Evolutionary conservation across 805 yeast species (phyloP).

Genomic region (Barnettozyma sp.): DNA sequence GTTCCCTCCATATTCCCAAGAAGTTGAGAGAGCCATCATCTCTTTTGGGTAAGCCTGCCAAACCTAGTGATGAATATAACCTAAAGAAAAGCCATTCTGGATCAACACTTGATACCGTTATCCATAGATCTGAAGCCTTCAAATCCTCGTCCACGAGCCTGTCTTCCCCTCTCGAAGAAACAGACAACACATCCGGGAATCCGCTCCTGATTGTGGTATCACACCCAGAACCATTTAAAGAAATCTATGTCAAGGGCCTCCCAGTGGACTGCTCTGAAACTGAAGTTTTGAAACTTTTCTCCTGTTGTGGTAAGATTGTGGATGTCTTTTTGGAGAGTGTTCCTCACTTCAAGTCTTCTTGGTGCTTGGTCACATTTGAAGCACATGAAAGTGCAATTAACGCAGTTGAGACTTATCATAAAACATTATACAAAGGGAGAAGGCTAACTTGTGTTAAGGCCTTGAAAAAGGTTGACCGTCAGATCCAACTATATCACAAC

Average conservation of each 20-base stretch:
- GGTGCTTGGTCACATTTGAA: slow-evolving; percentile 45
- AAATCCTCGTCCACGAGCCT: slow-evolving; percentile 1
- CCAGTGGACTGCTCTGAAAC: slow-evolving; percentile 34
- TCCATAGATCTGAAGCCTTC: slow-evolving; percentile 2
- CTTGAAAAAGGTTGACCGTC: slow-evolving; percentile 20
- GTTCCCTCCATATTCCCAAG: slow-evolving; percentile 37
- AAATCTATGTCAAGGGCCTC: slow-evolving; percentile 43
- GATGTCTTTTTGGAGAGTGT: slow-evolving; percentile 45
- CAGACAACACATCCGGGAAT: too few species aligned
- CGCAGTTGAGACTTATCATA: slow-evolving; percentile 32
- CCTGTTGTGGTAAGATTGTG: slow-evolving; percentile 42
- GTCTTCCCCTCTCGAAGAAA: background rate
- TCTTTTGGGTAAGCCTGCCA: background rate
- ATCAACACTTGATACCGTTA: slow-evolving; percentile 6
- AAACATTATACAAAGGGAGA: slow-evolving; percentile 24
- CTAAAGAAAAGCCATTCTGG: slow-evolving; percentile 6
- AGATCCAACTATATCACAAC: slow-evolving; percentile 4
- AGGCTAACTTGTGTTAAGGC: slow-evolving; percentile 27
- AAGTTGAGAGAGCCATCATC: slow-evolving; percentile 9
- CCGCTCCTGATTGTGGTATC: background rate
- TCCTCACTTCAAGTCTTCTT: slow-evolving; percentile 27
- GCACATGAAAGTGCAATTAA: slow-evolving; percentile 38
- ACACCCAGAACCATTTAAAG: slow-evolving; percentile 12
- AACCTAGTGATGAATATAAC: background rate
- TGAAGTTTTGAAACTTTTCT: slow-evolving; percentile 38